Evolutionary conservation across 768 basidiomycete species (phyloP), one percentile per base, ranked within the genome.

Genomic region (Kwoniella dejecticola): DNA sequence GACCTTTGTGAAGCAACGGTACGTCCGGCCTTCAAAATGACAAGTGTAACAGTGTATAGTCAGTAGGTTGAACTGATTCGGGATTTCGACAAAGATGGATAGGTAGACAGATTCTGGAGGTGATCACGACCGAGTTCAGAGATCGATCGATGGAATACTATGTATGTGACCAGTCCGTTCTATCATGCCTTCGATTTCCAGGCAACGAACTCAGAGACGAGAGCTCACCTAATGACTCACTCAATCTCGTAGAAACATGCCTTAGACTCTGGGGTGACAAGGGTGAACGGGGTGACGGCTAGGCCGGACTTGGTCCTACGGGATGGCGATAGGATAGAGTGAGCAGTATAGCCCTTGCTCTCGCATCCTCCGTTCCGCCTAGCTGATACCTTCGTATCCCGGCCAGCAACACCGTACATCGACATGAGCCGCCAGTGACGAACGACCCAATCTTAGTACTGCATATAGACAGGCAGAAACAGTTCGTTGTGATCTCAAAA

Each of bases 361-460:
- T 55, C 38, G 42, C 19, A 15, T n/a, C n/a, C n/a, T n/a, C n/a
- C n/a, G n/a, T n/a, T n/a, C n/a, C 5, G 4, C n/a, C 15, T 33
- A 12, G 29, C 29, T 33, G 10, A 36, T 36, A 36, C n/a, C n/a
- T 17, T 11, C n/a, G 24, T 12, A 17, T 4, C 41, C n/a, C 2
- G 38, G 27, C 6, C n/a, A 94, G 91, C 73, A 96, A 97, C 71
- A 84, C 94, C 13, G 91, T 94, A 13, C 91, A 94, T 78, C 84
- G 92, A n/a, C 96, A 99, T 75, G 96, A 99, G 79, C 96, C 96
- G 4, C 92, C 96, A 2, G 88, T 99, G 3, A 88, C 92, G 0
- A 86, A 88, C 1, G 88, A 83, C 3, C 89, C 90, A 1, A 86
- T 98, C 55, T 85, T 87, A 64, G 83, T 98, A 36, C 79, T 97